A percentile compares a stretch with the other conserved stretches of the same genome.
Evolutionary conservation across 768 basidiomycete species (phyloP).

Genomic region (Amanita inopinata): DNA sequence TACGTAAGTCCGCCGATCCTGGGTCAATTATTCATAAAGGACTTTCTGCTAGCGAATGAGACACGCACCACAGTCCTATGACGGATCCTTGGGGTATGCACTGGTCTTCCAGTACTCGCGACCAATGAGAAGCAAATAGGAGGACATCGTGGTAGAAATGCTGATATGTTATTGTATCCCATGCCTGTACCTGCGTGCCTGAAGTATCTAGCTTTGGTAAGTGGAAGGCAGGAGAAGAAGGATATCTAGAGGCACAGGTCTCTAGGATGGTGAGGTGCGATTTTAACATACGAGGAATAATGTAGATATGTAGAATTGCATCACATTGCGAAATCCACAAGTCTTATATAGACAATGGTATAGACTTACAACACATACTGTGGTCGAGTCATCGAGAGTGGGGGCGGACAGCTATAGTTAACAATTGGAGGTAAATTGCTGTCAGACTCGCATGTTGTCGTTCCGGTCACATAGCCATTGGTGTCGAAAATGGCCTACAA

Average conservation of each 20-base stretch:
- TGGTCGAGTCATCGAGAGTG: constrained; percentile 14
- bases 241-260: constrained; percentile 36
- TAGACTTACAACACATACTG: constrained; percentile 5
- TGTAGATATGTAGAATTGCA: too few relatives aligned
- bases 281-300: constrained; percentile 24
- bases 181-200: constrained; percentile 35
- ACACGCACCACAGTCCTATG: constrained; percentile 59
- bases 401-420: constrained; percentile 16
- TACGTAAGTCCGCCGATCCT: constrained; percentile 74
- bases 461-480: background rate
- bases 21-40: constrained; percentile 4
- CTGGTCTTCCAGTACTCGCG: constrained; percentile 30
- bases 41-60: constrained; percentile 7
- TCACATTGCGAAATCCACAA: background rate
- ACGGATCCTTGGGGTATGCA: constrained; percentile 47
- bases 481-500: background rate
- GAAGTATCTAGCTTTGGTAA: constrained; percentile 40
- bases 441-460: constrained; percentile 17
- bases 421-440: constrained; percentile 13
- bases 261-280: constrained; percentile 62
- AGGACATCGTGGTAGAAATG: constrained; percentile 63
- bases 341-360: background rate
- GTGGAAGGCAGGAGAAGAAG: constrained; percentile 49
- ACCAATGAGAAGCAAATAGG: constrained; percentile 55
- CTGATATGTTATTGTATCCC: constrained; percentile 54